Evolutionary conservation across 306 rosid species (phyloP), one percentile per base, ranked within the genome.

Genomic region (Ziziphus jujuba): DNA sequence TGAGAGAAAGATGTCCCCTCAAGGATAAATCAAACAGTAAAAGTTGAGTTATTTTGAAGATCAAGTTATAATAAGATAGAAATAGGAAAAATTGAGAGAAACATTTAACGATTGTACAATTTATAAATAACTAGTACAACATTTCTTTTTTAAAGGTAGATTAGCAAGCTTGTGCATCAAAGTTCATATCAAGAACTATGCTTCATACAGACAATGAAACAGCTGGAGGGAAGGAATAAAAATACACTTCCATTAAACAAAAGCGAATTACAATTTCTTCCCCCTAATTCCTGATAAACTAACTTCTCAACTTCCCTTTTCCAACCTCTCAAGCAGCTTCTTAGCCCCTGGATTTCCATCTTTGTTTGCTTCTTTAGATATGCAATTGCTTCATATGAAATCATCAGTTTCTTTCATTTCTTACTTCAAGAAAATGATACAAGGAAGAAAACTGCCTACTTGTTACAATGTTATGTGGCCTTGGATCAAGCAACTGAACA

Each of bases 311-410:
- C 69, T 84, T 90, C 61, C 99, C 99, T 80, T 88, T 75, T 86
- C 96, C 84, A 93, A 70, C 55, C 87, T 54, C 77, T 90, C 97
- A 36, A 87, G 88, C 25, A 93, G 81, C 92, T 88, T 93, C 65
- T 85, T 90, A 31, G 97, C 90, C 67, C 99, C 96, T 1, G 96
- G 67, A 90, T 79, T 9, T 93, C 99, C 97, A 93, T 93, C 77
- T 90, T 97, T 0, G 71, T 51, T 3, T 90, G 97, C 80, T n/a
- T 93, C 89, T 93, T 93, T 69, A 93, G 80, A 73, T 93, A 93
- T 70, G 97, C 99, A 5, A 93, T 88, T 33, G 99, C 99, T 45
- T 97, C 99, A 61, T 93, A 91, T 0, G 99, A 88, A 34, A 87
- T 81, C 96, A 93, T 93, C 84, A 93, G 77, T 76, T 84, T 86